A percentile compares a stretch with the other conserved stretches of the same genome.
These are phyloP conservation scores for Pulicaria dysenterica DNA, from an alignment of 129 eudicot species.

Conservation along the genomic window DNA sequence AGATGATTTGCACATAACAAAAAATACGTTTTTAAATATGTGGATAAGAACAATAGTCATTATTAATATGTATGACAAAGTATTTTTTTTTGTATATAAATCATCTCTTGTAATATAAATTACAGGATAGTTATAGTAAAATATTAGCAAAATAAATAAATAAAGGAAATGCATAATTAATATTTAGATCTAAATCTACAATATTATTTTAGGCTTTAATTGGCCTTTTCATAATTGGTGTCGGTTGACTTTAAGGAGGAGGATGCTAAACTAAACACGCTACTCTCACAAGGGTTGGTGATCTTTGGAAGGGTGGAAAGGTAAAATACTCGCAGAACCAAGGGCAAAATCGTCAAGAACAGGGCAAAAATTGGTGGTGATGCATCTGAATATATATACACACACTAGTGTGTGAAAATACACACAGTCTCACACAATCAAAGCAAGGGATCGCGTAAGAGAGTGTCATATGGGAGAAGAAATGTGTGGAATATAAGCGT, in stretches of 20 bases:
- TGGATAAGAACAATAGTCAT: too few relatives aligned
- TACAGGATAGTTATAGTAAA: background rate
- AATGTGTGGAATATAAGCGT: constrained; percentile 46
- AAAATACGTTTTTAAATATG: too few relatives aligned
- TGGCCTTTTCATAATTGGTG: constrained; percentile 34
- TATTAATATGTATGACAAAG: too few relatives aligned
- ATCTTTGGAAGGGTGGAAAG: constrained; percentile 12
- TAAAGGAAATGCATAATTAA: background rate
- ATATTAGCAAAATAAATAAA: background rate
- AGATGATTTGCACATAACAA: too few relatives aligned
- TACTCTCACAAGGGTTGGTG: constrained; percentile 36
- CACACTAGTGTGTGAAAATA: constrained; percentile 29
- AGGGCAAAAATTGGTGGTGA: constrained; percentile 26
- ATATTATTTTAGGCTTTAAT: constrained; percentile 31
- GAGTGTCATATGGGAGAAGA: constrained; percentile 39
- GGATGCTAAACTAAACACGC: constrained; percentile 38
- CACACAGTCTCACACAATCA: constrained; percentile 36
- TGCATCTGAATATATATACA: constrained; percentile 22
- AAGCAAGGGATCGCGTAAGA: constrained; percentile 45
- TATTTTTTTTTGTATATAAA: background rate
- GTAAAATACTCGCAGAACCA: background rate
- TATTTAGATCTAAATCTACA: constrained; percentile 33
- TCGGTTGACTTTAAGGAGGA: constrained; percentile 36
- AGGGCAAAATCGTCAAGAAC: constrained; percentile 31
- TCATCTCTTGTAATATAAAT: background rate